Evolutionary conservation across 441 rosid genomes (phyloP).

Genomic region (Geranium incanum): DNA sequence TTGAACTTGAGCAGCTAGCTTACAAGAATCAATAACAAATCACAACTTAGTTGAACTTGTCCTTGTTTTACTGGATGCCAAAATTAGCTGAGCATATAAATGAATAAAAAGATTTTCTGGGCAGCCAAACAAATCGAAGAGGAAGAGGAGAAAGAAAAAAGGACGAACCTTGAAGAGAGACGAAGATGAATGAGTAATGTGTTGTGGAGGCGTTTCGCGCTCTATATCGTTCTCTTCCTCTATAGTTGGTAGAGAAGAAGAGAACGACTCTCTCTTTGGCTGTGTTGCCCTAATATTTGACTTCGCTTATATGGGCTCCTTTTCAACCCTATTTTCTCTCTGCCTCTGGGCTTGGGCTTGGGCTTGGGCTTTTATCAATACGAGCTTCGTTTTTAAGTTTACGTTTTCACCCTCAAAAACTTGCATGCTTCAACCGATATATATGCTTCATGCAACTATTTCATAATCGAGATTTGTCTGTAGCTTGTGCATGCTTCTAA

Average conservation of each 20-base stretch:
- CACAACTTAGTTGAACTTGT: neutral
- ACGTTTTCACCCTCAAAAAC: too few relatives aligned
- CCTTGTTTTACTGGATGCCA: neutral
- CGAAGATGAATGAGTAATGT: neutral
- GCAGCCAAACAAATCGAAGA: neutral
- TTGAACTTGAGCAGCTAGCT: neutral
- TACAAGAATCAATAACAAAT: neutral
- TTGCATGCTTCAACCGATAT: too few relatives aligned
- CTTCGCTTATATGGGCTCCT: neutral
- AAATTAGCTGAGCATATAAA: neutral
- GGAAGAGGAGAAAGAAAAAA: neutral
- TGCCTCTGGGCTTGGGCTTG: neutral
- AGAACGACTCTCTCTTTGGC: neutral
- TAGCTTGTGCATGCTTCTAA: too few relatives aligned
- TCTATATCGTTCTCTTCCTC: slow-evolving; percentile 4
- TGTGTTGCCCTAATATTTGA: neutral
- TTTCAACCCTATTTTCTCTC: neutral
- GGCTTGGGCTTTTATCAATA: neutral
- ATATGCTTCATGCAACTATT: too few relatives aligned
- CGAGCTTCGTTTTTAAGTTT: too few relatives aligned
- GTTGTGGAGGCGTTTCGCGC: neutral
- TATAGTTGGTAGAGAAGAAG: slow-evolving; percentile 2
- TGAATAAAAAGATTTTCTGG: neutral
- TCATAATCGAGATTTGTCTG: too few relatives aligned
- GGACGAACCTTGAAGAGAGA: neutral